Percentiles rank a stretch among this genome's conserved stretches.
Conservation (phyloP, 2,329 filamentous ascomycete species). For the Aspergillus niger region DNA sequence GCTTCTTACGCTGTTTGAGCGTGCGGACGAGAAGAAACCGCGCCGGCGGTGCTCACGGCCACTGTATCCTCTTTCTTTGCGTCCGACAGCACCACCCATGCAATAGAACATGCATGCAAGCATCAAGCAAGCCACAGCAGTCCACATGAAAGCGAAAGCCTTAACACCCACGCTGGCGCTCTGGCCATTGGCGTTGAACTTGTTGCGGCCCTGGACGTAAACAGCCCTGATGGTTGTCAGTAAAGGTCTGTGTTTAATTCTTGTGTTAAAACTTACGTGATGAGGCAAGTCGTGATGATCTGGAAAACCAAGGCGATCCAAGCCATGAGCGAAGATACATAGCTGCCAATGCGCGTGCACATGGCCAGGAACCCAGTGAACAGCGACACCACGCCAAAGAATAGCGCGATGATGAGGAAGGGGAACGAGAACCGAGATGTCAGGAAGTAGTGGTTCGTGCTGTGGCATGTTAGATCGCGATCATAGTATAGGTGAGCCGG, state of each 20-base stretch:
- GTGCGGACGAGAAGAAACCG: conserved; percentile 40
- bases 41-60: conserved; percentile 40
- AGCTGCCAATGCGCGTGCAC: conserved; percentile 55
- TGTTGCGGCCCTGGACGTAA: conserved; percentile 59
- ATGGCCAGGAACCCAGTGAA: conserved; percentile 51
- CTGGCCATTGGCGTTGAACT: conserved; percentile 55
- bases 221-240: conserved; percentile 52
- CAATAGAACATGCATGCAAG: conserved; percentile 61
- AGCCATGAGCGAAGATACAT: conserved; percentile 55
- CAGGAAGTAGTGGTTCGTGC: conserved; percentile 72
- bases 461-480: conserved; percentile 20
- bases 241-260: conserved; percentile 14
- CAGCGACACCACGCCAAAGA: conserved; percentile 63
- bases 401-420: conserved; percentile 80
- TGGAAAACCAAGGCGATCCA: conserved; percentile 62
- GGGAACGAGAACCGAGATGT: conserved; percentile 92
- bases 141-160: conserved; percentile 65
- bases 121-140: conserved; percentile 56
- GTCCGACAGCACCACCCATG: conserved; percentile 44
- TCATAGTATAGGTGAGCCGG: neutral
- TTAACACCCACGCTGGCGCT: conserved; percentile 57
- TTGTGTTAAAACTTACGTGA: conserved; percentile 59
- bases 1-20: conserved; percentile 31
- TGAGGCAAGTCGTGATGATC: conserved; percentile 57
- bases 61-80: conserved; percentile 37